These are phyloP conservation scores for Aspergillus nanangensis DNA, from an alignment of 495 filamentous ascomycete genomes.

Conservation along the genomic window DNA sequence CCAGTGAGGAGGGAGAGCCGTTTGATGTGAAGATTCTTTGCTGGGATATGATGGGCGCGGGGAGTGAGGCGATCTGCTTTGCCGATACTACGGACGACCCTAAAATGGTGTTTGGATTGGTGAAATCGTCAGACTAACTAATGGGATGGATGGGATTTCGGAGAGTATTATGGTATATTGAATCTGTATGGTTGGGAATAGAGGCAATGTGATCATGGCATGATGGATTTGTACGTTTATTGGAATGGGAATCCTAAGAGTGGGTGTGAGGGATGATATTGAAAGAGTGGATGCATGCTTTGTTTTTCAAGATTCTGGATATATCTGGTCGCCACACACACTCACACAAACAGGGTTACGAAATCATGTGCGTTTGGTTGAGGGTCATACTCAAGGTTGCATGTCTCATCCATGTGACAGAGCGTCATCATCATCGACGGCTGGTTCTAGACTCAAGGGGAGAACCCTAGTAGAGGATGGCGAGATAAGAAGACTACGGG, in stretches of 20 bases:
- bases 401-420: neutral
- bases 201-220: neutral
- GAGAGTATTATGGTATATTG: neutral
- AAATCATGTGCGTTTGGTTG: neutral
- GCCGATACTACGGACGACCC: slow-evolving; percentile 42
- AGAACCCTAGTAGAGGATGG: neutral
- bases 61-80: slow-evolving; percentile 43
- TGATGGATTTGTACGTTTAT: too few relatives aligned
- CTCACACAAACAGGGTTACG: neutral
- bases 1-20: slow-evolving; percentile 33
- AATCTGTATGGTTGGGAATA: neutral
- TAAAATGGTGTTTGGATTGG: slow-evolving; percentile 37
- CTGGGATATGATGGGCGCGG: slow-evolving; percentile 44
- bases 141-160: too few relatives aligned
- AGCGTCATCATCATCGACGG: neutral
- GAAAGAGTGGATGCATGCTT: too few relatives aligned
- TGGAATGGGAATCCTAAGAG: too few relatives aligned
- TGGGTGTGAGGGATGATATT: too few relatives aligned
- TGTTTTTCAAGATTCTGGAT: neutral
- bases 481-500: too few relatives aligned
- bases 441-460: neutral
- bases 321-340: neutral
- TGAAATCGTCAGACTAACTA: too few relatives aligned
- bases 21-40: slow-evolving; percentile 41
- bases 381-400: neutral